Evolutionary conservation across 1,284 basidiomycete genomes (phyloP).

Genomic region (Ceratobasidium theobromae): DNA sequence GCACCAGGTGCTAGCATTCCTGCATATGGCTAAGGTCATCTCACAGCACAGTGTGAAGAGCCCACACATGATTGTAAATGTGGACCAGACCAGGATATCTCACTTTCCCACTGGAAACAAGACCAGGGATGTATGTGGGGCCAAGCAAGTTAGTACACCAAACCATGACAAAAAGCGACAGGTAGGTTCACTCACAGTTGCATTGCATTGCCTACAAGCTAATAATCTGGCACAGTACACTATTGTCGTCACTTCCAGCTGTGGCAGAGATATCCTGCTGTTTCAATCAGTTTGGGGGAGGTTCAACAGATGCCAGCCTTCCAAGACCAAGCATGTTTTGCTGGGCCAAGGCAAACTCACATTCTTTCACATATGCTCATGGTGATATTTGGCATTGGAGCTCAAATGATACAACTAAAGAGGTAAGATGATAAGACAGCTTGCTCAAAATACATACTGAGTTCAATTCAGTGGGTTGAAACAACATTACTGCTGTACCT

Average conservation of each 20-base stretch:
- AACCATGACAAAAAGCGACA: neutral
- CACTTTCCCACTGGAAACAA: neutral
- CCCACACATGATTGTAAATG: neutral
- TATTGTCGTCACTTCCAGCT: neutral
- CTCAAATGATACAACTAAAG: neutral
- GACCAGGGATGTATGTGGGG: neutral
- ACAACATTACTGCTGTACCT: neutral
- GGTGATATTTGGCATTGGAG: conserved; percentile 8
- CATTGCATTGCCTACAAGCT: neutral
- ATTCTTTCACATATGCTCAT: neutral
- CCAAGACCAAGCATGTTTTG: neutral
- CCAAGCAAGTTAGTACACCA: neutral
- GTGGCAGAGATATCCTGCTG: conserved; percentile 1
- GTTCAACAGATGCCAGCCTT: neutral
- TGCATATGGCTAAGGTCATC: neutral
- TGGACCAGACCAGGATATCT: neutral
- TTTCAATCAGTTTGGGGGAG: conserved; percentile 16
- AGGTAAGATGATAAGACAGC: neutral
- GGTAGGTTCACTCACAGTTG: neutral
- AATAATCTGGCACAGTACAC: conserved; percentile 6
- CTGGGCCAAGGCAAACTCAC: neutral
- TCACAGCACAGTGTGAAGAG: neutral
- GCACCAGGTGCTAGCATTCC: neutral
- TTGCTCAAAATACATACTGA: neutral
- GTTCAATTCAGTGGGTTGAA: neutral